A percentile compares a stretch with the other conserved stretches of the same genome.
Conservation (phyloP, 441 rosid species). For the Corymbia citriodora region DNA sequence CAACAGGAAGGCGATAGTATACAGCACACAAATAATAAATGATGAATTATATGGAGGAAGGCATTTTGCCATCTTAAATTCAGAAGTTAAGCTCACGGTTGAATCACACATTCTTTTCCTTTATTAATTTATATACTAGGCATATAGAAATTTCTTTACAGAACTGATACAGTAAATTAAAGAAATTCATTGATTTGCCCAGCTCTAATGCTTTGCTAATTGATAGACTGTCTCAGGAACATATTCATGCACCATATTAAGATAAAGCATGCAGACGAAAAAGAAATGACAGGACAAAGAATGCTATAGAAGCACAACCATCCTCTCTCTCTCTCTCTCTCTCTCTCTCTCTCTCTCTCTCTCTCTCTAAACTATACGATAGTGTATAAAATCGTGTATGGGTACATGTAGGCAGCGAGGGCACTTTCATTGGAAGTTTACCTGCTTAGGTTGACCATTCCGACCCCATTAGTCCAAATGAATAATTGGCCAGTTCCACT, state of each 20-base stretch:
- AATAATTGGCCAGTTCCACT: conserved; percentile 44
- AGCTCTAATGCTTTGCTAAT: conserved; percentile 56
- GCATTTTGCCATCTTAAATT: background rate
- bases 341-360: background rate
- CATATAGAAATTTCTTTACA: background rate
- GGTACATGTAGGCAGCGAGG: background rate
- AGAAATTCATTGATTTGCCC: conserved; percentile 63
- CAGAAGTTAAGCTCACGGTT: background rate
- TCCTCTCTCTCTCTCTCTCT: too few species aligned
- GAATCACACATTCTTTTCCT: background rate
- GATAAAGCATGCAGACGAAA: conserved; percentile 40
- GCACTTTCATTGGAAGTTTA: background rate
- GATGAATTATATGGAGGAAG: background rate
- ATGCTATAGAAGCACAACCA: background rate
- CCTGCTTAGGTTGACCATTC: conserved; percentile 55
- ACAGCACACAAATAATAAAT: background rate
- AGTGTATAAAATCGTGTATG: background rate
- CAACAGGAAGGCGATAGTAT: background rate
- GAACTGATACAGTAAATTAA: conserved; percentile 74
- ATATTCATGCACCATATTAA: conserved; percentile 80
- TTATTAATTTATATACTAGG: background rate
- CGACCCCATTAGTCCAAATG: conserved; percentile 47
- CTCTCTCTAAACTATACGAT: background rate
- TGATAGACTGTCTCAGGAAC: conserved; percentile 75
- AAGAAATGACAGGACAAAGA: conserved; percentile 33